These are phyloP conservation scores for Kwoniella shandongensis DNA, from an alignment of 768 basidiomycete species.

Conservation along the genomic window DNA sequence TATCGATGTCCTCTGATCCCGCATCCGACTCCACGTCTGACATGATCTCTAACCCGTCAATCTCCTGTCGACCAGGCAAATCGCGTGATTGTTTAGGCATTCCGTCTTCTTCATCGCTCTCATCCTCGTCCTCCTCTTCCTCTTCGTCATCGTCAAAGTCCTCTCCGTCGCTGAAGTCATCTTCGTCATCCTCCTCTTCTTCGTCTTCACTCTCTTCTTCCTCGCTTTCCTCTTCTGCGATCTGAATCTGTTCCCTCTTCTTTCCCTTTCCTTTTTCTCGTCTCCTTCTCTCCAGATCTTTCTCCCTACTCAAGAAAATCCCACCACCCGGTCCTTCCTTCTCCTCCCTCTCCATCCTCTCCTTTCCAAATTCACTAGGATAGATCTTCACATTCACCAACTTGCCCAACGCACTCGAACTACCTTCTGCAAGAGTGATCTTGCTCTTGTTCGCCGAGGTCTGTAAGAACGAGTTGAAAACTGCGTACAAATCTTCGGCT, in stretches of 20 bases:
- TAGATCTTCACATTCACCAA: constrained; percentile 79
- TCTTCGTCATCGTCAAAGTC: constrained; percentile 20
- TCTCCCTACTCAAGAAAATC: constrained; percentile 60
- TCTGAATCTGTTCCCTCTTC: constrained; percentile 27
- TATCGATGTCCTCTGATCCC: constrained; percentile 72
- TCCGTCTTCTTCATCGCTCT: constrained; percentile 58
- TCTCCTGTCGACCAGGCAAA: constrained; percentile 24
- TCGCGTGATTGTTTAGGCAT: background rate
- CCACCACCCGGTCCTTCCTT: constrained; percentile 83
- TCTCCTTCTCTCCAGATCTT: constrained; percentile 46
- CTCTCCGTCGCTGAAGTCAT: constrained; percentile 51
- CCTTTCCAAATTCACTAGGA: constrained; percentile 90
- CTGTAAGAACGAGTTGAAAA: constrained; percentile 78
- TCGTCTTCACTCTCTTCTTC: constrained; percentile 26
- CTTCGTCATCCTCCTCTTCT: constrained; percentile 42
- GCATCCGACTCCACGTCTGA: constrained; percentile 54
- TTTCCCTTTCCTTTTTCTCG: constrained; percentile 56
- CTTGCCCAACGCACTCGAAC: constrained; percentile 57
- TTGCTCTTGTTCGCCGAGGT: constrained; percentile 37
- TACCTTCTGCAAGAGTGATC: constrained; percentile 29
- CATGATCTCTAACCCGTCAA: constrained; percentile 52
- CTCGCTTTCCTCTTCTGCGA: constrained; percentile 25
- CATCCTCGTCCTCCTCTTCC: constrained; percentile 38
- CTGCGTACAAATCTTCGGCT: constrained; percentile 84
- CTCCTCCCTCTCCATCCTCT: constrained; percentile 80